Evolutionary conservation across 352 stramenopile genomes (phyloP), one percentile per base, ranked within the genome.

Genomic region (Phytophthora chlamydospora): DNA sequence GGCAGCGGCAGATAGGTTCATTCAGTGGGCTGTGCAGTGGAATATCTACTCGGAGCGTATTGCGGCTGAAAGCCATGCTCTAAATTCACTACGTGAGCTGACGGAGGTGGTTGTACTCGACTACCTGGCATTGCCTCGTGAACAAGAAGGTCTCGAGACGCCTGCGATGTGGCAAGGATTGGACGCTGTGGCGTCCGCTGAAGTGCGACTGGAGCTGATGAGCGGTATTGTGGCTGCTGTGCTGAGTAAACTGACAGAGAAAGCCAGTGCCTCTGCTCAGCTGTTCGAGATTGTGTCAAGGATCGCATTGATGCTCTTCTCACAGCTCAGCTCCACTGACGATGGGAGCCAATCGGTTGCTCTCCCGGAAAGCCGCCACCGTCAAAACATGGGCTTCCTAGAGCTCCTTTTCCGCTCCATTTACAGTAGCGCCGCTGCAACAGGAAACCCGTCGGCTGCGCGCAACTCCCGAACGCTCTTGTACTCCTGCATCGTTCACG

Each of bases 21-120:
- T 95, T 27, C 75, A 89, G 55, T 95, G 86, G 86, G 83, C 86
- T 7, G 76, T 93, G 24, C 73, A 88, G 39, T 95, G 86, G 86
- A 95, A 95, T 49, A 68, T 88, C 24, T 95, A 91, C 59, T 95
- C 86, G 29, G 86, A 95, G 45, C 80, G 83, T 17, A 80, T 95
- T 50, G 83, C 82, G 7, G 86, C 85, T 9, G 84, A 93, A 57
- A 93, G 83, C 38, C 84, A 93, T 16, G 76, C 83, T 32, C 59
- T 95, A 7, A 91, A 91, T 59, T 91, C 84, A 29, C 70, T 91
- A 11, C 80, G 83, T 8, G 83, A 93, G 58, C 68, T 95, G 27
- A 76, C 87, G 38, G 84, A 95, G 55, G 78, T 95, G 12, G 75
- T 93, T 52, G 81, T 91, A 13, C 61, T 95, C 5, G 82, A 93